Evolutionary conservation across 2,329 filamentous ascomycete genomes (phyloP).

Genomic region (Aspergillus tanneri): DNA sequence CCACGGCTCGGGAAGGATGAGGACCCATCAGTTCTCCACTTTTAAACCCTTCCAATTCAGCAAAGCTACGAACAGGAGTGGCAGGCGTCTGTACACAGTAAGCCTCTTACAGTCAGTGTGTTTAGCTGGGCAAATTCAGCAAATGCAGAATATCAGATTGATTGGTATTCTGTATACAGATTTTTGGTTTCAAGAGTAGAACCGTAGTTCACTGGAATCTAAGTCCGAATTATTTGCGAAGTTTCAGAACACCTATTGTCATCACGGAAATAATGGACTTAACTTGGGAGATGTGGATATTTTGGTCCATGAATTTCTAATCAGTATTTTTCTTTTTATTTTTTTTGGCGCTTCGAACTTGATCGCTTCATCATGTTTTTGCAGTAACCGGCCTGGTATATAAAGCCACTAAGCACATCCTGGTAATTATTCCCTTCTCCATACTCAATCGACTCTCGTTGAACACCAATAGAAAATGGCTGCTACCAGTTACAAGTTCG

Average conservation of each 20-base stretch:
- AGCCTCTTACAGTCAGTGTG: too few relatives aligned
- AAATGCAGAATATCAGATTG: too few relatives aligned
- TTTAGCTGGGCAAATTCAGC: too few relatives aligned
- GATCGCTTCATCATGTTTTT: background rate
- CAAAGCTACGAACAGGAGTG: background rate
- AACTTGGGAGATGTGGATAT: background rate
- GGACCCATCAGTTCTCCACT: background rate
- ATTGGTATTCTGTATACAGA: too few relatives aligned
- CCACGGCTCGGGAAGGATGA: background rate
- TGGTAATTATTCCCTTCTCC: slow-evolving; percentile 7
- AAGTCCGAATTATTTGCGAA: background rate
- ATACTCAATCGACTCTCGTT: background rate
- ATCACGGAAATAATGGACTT: slow-evolving; percentile 9
- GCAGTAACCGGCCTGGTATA: background rate
- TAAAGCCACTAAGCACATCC: slow-evolving; percentile 11
- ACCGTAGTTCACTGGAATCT: background rate
- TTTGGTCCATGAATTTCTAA: slow-evolving; percentile 2
- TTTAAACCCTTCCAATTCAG: background rate
- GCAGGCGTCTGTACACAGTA: too few relatives aligned
- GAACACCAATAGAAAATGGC: slow-evolving; percentile 18
- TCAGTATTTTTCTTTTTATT: background rate
- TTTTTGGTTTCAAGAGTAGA: background rate
- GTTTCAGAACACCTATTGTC: slow-evolving; percentile 1
- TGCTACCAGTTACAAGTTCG: slow-evolving; percentile 50
- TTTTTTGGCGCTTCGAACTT: background rate